Base-by-base conservation (phyloP, 177 flowering plant species). In the Vitis hybrid region DNA sequence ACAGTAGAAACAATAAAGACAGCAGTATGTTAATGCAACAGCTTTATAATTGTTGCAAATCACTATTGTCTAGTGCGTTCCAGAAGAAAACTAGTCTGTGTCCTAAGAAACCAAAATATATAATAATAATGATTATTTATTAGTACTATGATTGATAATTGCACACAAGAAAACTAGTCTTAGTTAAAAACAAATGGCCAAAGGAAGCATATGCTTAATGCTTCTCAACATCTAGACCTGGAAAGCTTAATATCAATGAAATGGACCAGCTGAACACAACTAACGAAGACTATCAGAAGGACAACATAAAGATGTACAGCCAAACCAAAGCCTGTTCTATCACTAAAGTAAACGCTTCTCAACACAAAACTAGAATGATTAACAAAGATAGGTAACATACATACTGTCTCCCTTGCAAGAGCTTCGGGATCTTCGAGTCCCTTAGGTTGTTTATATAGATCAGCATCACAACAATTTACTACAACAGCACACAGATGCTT, bases 321-420 rank as follows among this genome's bases (percentile, higher is more conserved):
- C 13, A 27, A 8, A 2, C 10, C 40, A 60, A 60, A 24, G 40
- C 14, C 62, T 60, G 15, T 60, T 60, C 40, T 57, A 24, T 11
- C 40, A 60, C 27, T 27, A 19, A 9, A 0, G 3, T 24, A 19
- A 9, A 13, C 30, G 0, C 40, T 21, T 24, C 40, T 11, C 3
- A 19, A 24, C 11, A 11, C 13, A 1, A 27, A 27, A 27, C 0
- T 27, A 27, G 30, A 27, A 27, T 27, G 30, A 27, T 27, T 10
- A 66, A 66, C 17, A 27, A 21, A 52, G 35, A 49, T 24, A 73
- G 52, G 32, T 63, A 35, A 78, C 91, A 60, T 85, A 88, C 94
- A 90, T 18, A 86, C 90, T 27, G 94, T 90, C 79, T 84, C 88
- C 69, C 92, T 82, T 13, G 94, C 94, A 70, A 90, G 82, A 68